Percentiles rank a stretch among this genome's conserved stretches.
These are phyloP conservation scores for Penicillium sp. DNA, from an alignment of 2,329 filamentous ascomycete species.

Conservation along the genomic window DNA sequence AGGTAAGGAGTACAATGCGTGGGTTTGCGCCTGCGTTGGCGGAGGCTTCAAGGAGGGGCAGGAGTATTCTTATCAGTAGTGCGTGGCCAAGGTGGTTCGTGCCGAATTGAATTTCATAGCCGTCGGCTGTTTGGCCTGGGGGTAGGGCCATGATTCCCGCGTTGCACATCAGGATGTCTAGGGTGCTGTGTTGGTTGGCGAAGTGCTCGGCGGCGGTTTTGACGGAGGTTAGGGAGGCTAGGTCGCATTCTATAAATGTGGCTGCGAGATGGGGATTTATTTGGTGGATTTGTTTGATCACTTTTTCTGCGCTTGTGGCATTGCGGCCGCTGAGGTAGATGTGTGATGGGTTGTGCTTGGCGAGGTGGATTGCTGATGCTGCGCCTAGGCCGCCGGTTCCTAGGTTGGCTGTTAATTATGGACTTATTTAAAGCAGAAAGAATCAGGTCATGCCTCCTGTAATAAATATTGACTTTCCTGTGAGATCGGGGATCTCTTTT, in stretches of 20 bases:
- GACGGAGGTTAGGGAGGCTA: constrained; percentile 46
- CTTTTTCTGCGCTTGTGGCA: constrained; percentile 29
- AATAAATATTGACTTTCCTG: constrained; percentile 46
- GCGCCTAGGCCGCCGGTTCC: constrained; percentile 45
- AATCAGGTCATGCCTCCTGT: constrained; percentile 39
- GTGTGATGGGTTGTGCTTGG: constrained; percentile 38
- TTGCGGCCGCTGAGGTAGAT: constrained; percentile 36
- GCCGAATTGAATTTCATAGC: constrained; percentile 51
- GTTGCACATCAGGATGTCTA: constrained; percentile 49
- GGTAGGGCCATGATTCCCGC: constrained; percentile 46
- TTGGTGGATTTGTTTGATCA: constrained; percentile 38
- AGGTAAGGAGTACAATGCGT: constrained; percentile 11
- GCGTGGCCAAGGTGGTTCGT: constrained; percentile 52
- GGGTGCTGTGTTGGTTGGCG: constrained; percentile 27
- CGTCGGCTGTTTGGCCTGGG: constrained; percentile 40
- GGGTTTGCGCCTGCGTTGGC: background rate
- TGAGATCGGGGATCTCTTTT: constrained; percentile 37
- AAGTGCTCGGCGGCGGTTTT: constrained; percentile 41
- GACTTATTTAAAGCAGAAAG: background rate
- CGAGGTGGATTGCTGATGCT: constrained; percentile 37
- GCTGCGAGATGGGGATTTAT: constrained; percentile 21
- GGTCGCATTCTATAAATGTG: constrained; percentile 44
- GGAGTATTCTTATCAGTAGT: constrained; percentile 41
- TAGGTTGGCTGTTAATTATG: background rate
- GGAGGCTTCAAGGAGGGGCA: constrained; percentile 20